Evolutionary conservation across 768 basidiomycete species (phyloP), one percentile per base, ranked within the genome.

Genomic region (Exidia glandulosa): DNA sequence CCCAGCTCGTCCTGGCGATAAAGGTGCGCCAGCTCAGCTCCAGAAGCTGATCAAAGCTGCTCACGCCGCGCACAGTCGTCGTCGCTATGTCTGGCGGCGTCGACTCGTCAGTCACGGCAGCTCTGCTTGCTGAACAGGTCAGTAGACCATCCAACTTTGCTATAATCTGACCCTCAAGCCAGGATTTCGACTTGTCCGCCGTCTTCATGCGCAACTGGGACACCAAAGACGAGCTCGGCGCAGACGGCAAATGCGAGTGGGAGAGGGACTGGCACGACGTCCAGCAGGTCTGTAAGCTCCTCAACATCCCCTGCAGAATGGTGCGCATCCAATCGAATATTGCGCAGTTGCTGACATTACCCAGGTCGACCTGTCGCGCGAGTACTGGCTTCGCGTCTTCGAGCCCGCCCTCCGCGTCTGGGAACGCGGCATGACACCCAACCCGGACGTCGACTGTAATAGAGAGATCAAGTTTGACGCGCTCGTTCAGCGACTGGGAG

Each of bases 161-260:
- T 27, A 29, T 31, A 1, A 32, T 33, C 56, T 10, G 4, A 27
- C 33, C 9, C 31, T 23, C n/a, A n/a, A n/a, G 48, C n/a, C 62
- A 92, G 87, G 86, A 88, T 61, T 88, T 84, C 63, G 84, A 93
- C 66, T 77, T 95, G 2, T 87, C 88, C 41, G 91, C 91, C 3
- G 80, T 96, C 1, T 97, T 87, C 71, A 98, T 98, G 94, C 82
- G 91, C 25, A 97, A 98, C 61, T 98, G 94, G 94, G 89, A 92
- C 65, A 87, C 86, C 2, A 78, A 86, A 41, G 89, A 93, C 66
- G 91, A 94, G 72, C 82, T 78, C 29, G 86, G 82, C 19, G 80
- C 84, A 0, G 88, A 88, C 67, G 77, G 76, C n/a, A 88, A 89
- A 2, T 98, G 94, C 65, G 90, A 94, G 70, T 98, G 94, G 94